Base-by-base conservation (phyloP, 257 asterid genomes). In the Primulina tabacum region DNA sequence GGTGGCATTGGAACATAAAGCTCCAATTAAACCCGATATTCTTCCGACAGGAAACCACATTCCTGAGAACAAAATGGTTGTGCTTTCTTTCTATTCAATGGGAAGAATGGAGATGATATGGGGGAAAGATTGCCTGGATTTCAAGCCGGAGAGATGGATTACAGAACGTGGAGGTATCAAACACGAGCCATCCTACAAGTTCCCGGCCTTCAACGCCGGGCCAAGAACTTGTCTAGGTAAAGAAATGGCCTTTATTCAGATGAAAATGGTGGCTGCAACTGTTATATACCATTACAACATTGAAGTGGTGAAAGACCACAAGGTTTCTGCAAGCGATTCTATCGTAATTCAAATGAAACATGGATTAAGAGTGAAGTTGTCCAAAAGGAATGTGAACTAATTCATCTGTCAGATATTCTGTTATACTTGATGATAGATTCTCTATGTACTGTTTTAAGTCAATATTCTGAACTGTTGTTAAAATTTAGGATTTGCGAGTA, bases 61-160 rank as follows among this genome's bases (percentile, higher is more conserved):
- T 4, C 12, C 10, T 0, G 32, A 65, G 33, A 55, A 75, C 32
- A 33, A 72, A 0, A 75, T 53, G 40, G 4, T 84, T 1, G 8
- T 79, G 0, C 5, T 84, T 5, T 72, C 73, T 5, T 76, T 81
- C 78, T 84, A 81, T 12, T 81, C 82, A 0, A 65, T 73, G 62
- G 86, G 86, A 34, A 76, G 86, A 64, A 79, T 77, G 82, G 82
- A 77, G 83, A 53, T 70, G 2, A 80, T 81, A 6, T 81, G 89
- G 86, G 88, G 85, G 8, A 67, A 81, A 32, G 83, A 84, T 61
- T 81, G 83, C 71, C 47, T 81, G 28, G 83, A 81, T 18, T 81
- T 84, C 60, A 81, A 70, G 81, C 86, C 83, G 0, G 89, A 84
- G 78, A 79, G 89, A 32, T 84, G 88, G 88, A 74, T 81, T 9